phyloP scores from a whole-genome alignment of 345 rosid species.

The Citrus glauca region DNA sequence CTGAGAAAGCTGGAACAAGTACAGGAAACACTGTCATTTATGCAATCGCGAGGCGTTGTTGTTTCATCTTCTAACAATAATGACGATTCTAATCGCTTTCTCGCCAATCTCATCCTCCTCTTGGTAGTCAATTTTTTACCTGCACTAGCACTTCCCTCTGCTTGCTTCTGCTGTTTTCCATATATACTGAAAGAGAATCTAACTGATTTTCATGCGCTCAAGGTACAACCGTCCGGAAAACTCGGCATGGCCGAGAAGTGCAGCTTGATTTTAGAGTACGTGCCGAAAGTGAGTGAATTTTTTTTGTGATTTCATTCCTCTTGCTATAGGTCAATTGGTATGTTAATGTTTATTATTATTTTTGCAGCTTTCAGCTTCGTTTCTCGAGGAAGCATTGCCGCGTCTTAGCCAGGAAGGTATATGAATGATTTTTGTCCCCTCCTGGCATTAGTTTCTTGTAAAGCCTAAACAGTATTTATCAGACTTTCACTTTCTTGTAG shows the following conservation, averaged over 20 bases:
- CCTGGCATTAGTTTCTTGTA: not conserved
- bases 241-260: constrained; percentile 45
- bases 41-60: constrained; percentile 36
- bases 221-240: constrained; percentile 72
- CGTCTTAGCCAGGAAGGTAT: constrained; percentile 19
- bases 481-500: constrained; percentile 12
- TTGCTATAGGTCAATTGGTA: not conserved
- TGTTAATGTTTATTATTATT: not conserved
- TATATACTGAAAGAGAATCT: not conserved
- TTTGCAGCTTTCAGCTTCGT: constrained; percentile 41
- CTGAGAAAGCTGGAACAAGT: constrained; percentile 62
- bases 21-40: constrained; percentile 47
- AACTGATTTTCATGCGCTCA: not conserved
- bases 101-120: constrained; percentile 54
- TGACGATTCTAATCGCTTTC: constrained; percentile 51
- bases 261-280: constrained; percentile 33
- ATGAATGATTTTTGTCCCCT: not conserved
- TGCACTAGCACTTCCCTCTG: not conserved
- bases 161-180: not conserved
- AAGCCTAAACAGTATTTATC: not conserved
- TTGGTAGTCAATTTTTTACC: constrained; percentile 32
- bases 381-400: constrained; percentile 50
- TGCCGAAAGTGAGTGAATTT: constrained; percentile 49
- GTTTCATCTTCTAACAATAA: constrained; percentile 23
- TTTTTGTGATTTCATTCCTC: not conserved